Percentiles rank a stretch among this genome's conserved stretches.
phyloP scores from a whole-genome alignment of 2,329 filamentous ascomycete genomes.

The Daldinia sp. region DNA sequence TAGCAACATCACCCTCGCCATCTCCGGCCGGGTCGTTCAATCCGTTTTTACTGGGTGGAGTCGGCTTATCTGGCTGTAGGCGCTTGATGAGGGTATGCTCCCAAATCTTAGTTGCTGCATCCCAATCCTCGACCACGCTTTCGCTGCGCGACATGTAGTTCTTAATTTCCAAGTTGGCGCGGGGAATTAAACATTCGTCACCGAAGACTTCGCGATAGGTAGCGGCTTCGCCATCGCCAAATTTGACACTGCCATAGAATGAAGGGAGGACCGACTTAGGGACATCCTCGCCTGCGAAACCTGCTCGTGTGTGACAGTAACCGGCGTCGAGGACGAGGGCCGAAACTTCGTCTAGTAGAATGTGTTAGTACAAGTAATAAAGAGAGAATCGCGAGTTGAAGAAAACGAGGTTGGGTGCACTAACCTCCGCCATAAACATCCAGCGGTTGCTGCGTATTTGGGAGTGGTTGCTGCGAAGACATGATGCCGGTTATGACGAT shows the following conservation, averaged over 20 bases:
- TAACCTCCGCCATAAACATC: slow-evolving; percentile 47
- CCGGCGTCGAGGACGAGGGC: slow-evolving; percentile 96
- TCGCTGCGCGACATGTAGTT: slow-evolving; percentile 87
- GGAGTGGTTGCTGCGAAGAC: slow-evolving; percentile 44
- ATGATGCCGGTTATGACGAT: slow-evolving; percentile 25
- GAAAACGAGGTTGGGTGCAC: slow-evolving; percentile 31
- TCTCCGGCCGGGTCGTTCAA: slow-evolving; percentile 76
- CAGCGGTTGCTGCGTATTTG: slow-evolving; percentile 43
- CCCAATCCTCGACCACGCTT: slow-evolving; percentile 95
- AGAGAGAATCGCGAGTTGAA: background rate
- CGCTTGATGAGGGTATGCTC: slow-evolving; percentile 90
- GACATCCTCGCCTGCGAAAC: slow-evolving; percentile 96
- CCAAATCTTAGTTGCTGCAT: slow-evolving; percentile 87
- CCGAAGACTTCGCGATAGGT: slow-evolving; percentile 74
- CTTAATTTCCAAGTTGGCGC: slow-evolving; percentile 79
- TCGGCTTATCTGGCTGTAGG: slow-evolving; percentile 78
- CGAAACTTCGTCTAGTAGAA: slow-evolving; percentile 84
- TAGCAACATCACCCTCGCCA: slow-evolving; percentile 66
- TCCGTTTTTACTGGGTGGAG: slow-evolving; percentile 77
- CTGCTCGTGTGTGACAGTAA: slow-evolving; percentile 88
- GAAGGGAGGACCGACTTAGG: slow-evolving; percentile 93
- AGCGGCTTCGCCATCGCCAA: slow-evolving; percentile 54
- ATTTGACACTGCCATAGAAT: slow-evolving; percentile 76
- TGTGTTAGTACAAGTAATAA: slow-evolving; percentile 17
- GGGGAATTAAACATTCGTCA: slow-evolving; percentile 86